Base-by-base conservation (phyloP, 2,329 filamentous ascomycete species). In the Botrytis tulipae region DNA sequence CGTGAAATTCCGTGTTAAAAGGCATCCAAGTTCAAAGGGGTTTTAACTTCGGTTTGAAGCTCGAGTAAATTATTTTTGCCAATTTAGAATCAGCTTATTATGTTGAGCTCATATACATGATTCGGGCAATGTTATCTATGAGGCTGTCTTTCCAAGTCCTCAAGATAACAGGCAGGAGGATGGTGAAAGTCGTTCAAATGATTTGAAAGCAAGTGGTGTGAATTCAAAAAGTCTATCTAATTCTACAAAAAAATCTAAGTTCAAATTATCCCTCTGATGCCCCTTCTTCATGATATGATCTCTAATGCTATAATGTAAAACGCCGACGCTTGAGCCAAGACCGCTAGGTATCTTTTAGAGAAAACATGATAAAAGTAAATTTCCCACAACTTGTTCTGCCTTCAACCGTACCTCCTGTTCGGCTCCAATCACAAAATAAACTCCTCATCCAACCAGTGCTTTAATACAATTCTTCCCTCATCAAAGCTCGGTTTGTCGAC, bases 361-460 rank as follows among this genome's bases (percentile, higher is more conserved):
- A 63, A 37, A 48, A 63, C 35, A 40, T 8, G 14, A 63, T 12
- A 35, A 65, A 9, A 60, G 37, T 29, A n/a, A n/a, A 29, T 40
- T 9, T 29, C 51, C 4, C 12, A 16, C 8, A 40, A 35, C 35
- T 40, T 61, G 18, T 20, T 25, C 32, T 16, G 9, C 22, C 8
- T 25, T 54, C 48, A n/a, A 25, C 10, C 25, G 18, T 40, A 40
- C 25, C 68, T 76, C 48, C 4, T 20, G 9, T 42, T 57, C 22
- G 35, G 14, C 29, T 1, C 20, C 35, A 29, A 57, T 68, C 70
- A 80, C 16, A 80, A 46, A 68, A 81, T 77, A 71, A 98, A 98
- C 79, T 91, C 91, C 65, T 91, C 87, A 70, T 91, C 86, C 3
- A 94, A 83, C 92, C 93, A 98, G 83, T 98, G 95, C 78, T 86